Conservation (phyloP, 2,329 filamentous ascomycete genomes). For the Aschersonia sp. region DNA sequence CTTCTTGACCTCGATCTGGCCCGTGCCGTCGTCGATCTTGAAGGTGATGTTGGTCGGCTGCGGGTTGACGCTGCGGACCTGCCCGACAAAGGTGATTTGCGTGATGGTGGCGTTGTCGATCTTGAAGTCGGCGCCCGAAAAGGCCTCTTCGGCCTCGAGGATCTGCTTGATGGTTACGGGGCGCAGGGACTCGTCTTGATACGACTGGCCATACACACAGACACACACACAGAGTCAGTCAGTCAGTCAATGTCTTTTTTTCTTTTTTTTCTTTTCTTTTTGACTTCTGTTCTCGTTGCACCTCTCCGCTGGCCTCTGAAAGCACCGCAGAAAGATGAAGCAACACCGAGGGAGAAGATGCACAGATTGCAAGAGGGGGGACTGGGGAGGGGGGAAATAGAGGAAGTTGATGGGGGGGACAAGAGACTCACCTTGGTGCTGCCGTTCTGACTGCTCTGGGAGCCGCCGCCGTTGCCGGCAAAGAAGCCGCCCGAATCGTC, state of each 20-base stretch:
- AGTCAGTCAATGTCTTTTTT: neutral
- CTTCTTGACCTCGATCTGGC: conserved; percentile 78
- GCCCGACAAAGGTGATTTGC: conserved; percentile 69
- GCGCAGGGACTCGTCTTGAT: conserved; percentile 73
- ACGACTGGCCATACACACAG: conserved; percentile 25
- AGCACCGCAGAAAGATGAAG: no score
- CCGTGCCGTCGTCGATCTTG: conserved; percentile 89
- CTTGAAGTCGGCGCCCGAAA: conserved; percentile 60
- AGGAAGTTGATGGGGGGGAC: neutral
- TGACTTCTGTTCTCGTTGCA: neutral
- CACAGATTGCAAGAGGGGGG: neutral
- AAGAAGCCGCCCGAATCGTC: conserved; percentile 50
- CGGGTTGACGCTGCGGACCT: conserved; percentile 74
- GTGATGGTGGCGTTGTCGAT: conserved; percentile 65
- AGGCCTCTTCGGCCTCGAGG: conserved; percentile 63
- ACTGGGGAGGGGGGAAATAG: no score
- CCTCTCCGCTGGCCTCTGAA: neutral
- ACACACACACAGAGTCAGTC: neutral
- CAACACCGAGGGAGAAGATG: no score
- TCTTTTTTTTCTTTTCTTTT: neutral
- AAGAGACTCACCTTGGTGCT: conserved; percentile 25
- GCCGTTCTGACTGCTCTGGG: conserved; percentile 42
- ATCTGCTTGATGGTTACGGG: conserved; percentile 95
- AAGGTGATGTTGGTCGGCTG: conserved; percentile 87
- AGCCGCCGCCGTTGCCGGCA: conserved; percentile 38